These are phyloP conservation scores for Corylus americana DNA, from an alignment of 306 rosid genomes.

Conservation along the genomic window DNA sequence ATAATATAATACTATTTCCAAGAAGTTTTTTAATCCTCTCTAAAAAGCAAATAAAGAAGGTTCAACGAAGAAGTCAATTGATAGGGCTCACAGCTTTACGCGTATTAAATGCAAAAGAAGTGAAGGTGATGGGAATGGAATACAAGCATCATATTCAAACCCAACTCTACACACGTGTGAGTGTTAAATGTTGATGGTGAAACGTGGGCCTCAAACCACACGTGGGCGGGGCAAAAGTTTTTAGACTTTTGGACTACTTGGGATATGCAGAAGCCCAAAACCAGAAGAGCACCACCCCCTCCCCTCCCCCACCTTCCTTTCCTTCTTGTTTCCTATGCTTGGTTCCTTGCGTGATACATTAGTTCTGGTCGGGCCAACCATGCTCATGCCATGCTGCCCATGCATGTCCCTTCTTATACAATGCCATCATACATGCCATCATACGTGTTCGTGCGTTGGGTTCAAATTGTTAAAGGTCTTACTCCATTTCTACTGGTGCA, in stretches of 20 bases:
- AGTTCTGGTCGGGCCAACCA: slow-evolving; percentile 32
- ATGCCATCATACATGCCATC: slow-evolving; percentile 6
- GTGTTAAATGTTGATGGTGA: slow-evolving; percentile 39
- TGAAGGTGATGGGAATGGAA: slow-evolving; percentile 9
- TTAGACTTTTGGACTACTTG: slow-evolving; percentile 27
- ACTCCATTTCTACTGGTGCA: too few species aligned
- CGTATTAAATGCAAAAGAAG: slow-evolving; percentile 5
- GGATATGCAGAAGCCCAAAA: slow-evolving; percentile 25
- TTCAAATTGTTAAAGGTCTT: too few species aligned
- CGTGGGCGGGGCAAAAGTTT: slow-evolving; percentile 45
- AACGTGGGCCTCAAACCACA: slow-evolving; percentile 52
- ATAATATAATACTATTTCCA: not conserved
- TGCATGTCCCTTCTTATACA: not conserved
- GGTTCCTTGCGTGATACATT: slow-evolving; percentile 24
- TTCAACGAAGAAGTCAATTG: not conserved
- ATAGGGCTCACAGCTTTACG: slow-evolving; percentile 18
- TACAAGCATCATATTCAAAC: not conserved
- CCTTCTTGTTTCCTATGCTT: slow-evolving; percentile 36
- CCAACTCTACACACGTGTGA: slow-evolving; percentile 47
- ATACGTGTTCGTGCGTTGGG: too few species aligned
- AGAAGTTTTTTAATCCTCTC: not conserved
- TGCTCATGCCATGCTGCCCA: not conserved
- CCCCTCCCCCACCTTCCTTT: slow-evolving; percentile 32
- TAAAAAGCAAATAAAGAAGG: not conserved
- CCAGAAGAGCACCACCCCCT: slow-evolving; percentile 35